Percentiles rank a stretch among this genome's conserved stretches.
These are phyloP conservation scores for Sequoiadendron giganteum DNA, from an alignment of 75 land plant species.

Conservation along the genomic window DNA sequence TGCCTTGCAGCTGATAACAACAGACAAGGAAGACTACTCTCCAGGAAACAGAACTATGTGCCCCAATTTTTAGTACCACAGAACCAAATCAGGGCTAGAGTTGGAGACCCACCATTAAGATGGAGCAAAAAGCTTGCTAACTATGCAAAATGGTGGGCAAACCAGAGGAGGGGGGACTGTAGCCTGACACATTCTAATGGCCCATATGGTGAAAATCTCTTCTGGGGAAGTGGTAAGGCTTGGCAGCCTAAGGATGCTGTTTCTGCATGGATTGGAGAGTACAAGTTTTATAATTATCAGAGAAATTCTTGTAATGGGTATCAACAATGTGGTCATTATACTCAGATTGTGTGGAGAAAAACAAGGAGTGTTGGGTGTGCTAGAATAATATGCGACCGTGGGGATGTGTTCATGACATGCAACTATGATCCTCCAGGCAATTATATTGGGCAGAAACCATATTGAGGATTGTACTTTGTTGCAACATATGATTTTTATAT, in stretches of 20 bases:
- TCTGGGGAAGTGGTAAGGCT: constrained; percentile 29
- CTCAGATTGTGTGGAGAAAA: constrained; percentile 56
- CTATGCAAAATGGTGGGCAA: constrained; percentile 36
- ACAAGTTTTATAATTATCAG: constrained; percentile 21
- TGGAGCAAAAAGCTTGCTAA: constrained; percentile 32
- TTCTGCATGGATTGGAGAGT: constrained; percentile 29
- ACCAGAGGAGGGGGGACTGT: constrained; percentile 31
- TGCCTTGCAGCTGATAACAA: neutral
- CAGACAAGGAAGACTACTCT: neutral
- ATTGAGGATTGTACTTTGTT: constrained; percentile 4
- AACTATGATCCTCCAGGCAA: constrained; percentile 69
- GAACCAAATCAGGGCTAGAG: constrained; percentile 27
- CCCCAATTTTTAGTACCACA: constrained; percentile 28
- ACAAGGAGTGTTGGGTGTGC: constrained; percentile 44
- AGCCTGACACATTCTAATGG: constrained; percentile 29
- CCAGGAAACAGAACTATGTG: neutral
- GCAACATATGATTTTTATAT: neutral
- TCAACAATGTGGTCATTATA: constrained; percentile 46
- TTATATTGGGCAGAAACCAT: constrained; percentile 23
- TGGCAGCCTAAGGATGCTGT: constrained; percentile 37
- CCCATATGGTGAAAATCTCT: constrained; percentile 46
- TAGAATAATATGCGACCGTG: constrained; percentile 29
- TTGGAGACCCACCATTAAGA: constrained; percentile 30
- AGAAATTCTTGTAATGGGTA: constrained; percentile 28
- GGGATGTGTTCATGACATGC: constrained; percentile 47